Base-by-base conservation (phyloP, 2,329 filamentous ascomycete genomes). In the Fusarium stilboides region DNA sequence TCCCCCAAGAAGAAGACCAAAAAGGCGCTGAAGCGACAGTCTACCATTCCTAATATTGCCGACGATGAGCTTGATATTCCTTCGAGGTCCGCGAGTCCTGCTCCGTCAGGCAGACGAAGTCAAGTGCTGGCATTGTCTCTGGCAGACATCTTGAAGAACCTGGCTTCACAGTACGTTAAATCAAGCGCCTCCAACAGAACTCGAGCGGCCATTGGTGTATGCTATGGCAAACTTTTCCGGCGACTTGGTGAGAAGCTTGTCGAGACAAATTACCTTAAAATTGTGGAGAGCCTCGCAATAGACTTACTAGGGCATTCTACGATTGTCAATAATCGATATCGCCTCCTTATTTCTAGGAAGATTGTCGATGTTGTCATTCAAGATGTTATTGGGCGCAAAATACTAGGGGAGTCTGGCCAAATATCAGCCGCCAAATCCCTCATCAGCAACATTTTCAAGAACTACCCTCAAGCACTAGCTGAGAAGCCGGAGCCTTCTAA, bases 401-500 rank as follows among this genome's bases (percentile, higher is more conserved):
- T 98, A 72, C 85, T 99, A 3, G 94, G 94, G 14, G 95, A 99
- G 79, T 93, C 92, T 15, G 94, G 94, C 9, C 95, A 98, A 76
- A 85, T 95, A 62, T 90, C 91, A 71, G 94, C 93, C 28, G 93
- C 94, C 8, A 93, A 90, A 74, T 88, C 89, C 65, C 81, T 99
- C 54, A 89, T 98, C 75, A 97, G 97, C 77, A 91, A 94, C 60
- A 86, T 98, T 45, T 85, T 99, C 49, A 98, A 97, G 77, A 96
- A 98, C 77, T 98, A 97, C 72, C 95, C 96, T 1, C 94, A 97
- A 77, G 91, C 91, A 7, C 82, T 97, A 47, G 93, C 94, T 73
- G 95, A 98, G 78, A 89, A 92, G 40, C 89, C 92, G 2, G 95
- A 98, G 77, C 96, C 96, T 8, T 91, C 89, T 47, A 99, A 99